Percentiles rank a stretch among this genome's conserved stretches.
These are phyloP conservation scores for Lipomyces spencermartinsiae DNA, from an alignment of 805 yeast species.

Conservation along the genomic window DNA sequence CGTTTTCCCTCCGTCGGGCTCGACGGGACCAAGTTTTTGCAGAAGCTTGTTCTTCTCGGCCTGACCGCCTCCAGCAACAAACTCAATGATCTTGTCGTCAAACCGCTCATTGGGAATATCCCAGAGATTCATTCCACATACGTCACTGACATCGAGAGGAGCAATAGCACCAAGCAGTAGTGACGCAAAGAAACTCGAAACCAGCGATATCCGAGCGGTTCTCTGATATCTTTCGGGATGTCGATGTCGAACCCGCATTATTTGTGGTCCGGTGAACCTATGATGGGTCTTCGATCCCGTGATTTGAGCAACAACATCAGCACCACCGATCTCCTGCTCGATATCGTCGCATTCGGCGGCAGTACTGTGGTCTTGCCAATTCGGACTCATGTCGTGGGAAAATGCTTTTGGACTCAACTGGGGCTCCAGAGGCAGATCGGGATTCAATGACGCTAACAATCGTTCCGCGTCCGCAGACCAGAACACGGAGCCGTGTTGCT, in stretches of 20 bases:
- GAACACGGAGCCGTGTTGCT: constrained; percentile 90
- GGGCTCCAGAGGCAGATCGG: constrained; percentile 50
- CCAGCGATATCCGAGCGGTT: constrained; percentile 71
- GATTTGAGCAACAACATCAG: constrained; percentile 60
- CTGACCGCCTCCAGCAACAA: constrained; percentile 46
- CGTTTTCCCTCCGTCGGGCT: constrained; percentile 55
- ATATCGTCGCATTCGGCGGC: constrained; percentile 67
- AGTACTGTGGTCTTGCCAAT: constrained; percentile 96
- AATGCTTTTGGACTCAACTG: constrained; percentile 60
- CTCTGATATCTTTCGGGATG: constrained; percentile 59
- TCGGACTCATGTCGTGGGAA: constrained; percentile 72
- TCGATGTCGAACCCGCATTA: constrained; percentile 66
- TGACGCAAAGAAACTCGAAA: constrained; percentile 78
- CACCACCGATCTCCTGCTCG: constrained; percentile 68
- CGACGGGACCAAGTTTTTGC: constrained; percentile 40
- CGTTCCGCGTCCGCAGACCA: constrained; percentile 63
- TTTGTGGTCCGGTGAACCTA: constrained; percentile 92
- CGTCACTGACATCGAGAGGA: constrained; percentile 80
- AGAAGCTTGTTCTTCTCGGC: constrained; percentile 49
- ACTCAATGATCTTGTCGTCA: constrained; percentile 61
- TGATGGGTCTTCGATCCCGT: constrained; percentile 91
- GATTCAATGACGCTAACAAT: constrained; percentile 50
- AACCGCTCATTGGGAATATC: constrained; percentile 66
- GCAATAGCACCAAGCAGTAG: constrained; percentile 69
- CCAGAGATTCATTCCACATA: constrained; percentile 91